phyloP scores from a whole-genome alignment of 176 grass and related monocot genomes.

The Ensete ventricosum region DNA sequence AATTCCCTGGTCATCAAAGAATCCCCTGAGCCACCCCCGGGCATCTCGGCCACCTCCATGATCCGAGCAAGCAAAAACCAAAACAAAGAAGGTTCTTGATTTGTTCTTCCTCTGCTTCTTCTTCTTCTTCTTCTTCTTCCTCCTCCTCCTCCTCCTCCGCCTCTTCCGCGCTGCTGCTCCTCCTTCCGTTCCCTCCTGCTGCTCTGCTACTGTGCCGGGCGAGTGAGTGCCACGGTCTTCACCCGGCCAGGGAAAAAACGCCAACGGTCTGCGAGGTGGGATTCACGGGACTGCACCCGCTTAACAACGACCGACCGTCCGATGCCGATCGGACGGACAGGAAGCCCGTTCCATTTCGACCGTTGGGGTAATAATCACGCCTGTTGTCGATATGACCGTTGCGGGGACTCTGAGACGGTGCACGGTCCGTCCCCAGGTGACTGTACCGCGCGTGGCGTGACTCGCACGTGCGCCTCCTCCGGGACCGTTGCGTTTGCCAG shows the following conservation, averaged over 20 bases:
- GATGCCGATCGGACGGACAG: constrained; percentile 34
- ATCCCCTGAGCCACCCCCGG: constrained; percentile 15
- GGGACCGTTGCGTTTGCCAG: too few relatives aligned
- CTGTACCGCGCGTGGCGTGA: too few relatives aligned
- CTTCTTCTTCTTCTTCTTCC: background rate
- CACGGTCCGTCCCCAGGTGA: too few relatives aligned
- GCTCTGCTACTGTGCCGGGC: background rate
- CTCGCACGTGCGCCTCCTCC: too few relatives aligned
- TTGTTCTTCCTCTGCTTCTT: background rate
- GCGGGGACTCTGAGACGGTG: background rate
- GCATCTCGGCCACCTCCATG: constrained; percentile 39
- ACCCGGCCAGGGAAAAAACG: constrained; percentile 9
- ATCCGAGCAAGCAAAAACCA: background rate
- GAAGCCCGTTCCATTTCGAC: constrained; percentile 39
- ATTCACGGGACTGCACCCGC: constrained; percentile 11
- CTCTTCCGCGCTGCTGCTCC: background rate
- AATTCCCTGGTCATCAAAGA: constrained; percentile 13
- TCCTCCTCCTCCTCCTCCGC: background rate
- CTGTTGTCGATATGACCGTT: constrained; percentile 76
- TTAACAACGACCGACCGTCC: background rate
- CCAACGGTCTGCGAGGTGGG: constrained; percentile 15
- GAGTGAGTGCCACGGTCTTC: constrained; percentile 1
- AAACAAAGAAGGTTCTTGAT: constrained; percentile 6
- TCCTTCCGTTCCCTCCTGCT: background rate
- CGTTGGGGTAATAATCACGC: constrained; percentile 30